Conservation (phyloP, 139 green algal species). For the Closterium sp. region DNA sequence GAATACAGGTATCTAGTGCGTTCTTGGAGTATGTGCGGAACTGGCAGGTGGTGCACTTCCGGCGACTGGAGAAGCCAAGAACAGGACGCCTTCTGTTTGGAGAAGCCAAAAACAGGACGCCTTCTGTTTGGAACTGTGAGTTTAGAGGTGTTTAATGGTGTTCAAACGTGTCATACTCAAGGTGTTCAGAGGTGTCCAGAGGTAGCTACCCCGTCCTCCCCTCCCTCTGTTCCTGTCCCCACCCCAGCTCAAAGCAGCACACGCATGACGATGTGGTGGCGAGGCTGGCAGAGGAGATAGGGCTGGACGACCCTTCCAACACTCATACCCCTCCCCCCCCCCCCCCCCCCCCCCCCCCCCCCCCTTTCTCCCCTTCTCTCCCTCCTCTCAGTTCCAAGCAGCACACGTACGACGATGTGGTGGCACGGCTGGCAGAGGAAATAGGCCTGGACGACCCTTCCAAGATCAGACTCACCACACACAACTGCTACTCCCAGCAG, state of each 20-base stretch:
- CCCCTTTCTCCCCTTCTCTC: background rate
- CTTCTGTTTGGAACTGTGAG: no score
- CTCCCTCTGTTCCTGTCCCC: background rate
- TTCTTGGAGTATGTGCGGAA: constrained; percentile 76
- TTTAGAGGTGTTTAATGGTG: no score
- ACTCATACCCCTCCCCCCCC: no score
- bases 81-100: constrained; percentile 72
- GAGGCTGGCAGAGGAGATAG: constrained; percentile 62
- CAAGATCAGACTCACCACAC: constrained; percentile 71
- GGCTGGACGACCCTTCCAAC: constrained; percentile 47
- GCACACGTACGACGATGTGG: constrained; percentile 80
- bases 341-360: background rate
- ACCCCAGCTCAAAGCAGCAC: constrained; percentile 37
- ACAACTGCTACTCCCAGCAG: constrained; percentile 77
- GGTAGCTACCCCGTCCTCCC: no score
- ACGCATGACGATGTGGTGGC: constrained; percentile 79
- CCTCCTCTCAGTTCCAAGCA: constrained; percentile 52
- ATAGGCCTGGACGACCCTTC: constrained; percentile 58
- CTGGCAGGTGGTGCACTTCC: constrained; percentile 67
- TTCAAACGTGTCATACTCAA: no score
- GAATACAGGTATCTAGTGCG: no score
- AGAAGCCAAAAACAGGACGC: no score
- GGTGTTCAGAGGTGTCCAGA: no score
- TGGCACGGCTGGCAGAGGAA: constrained; percentile 57
- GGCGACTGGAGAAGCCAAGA: constrained; percentile 59